phyloP scores from a whole-genome alignment of 2,329 filamentous ascomycete species.

The Ophidiomyces ophidiicola region DNA sequence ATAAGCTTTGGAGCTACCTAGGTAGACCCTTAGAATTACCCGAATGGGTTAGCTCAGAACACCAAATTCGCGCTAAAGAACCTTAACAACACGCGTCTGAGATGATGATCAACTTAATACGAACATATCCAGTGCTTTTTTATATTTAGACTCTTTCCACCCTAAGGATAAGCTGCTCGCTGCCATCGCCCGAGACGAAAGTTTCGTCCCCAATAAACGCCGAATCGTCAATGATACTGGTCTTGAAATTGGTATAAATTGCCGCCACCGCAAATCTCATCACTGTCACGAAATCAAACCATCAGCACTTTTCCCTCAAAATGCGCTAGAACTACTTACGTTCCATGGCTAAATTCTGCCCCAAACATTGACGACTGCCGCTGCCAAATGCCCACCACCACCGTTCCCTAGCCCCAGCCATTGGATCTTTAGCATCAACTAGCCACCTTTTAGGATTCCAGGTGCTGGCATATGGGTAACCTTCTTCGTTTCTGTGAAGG shows the following conservation, averaged over 20 bases:
- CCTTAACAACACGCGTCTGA: no score
- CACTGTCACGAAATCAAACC: not conserved
- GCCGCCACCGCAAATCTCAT: slow-evolving; percentile 8
- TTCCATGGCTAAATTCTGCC: slow-evolving; percentile 7
- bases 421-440: slow-evolving; percentile 5
- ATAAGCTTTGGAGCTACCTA: no score
- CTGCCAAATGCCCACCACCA: slow-evolving; percentile 11
- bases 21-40: no score
- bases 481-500: slow-evolving; percentile 9
- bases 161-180: slow-evolving; percentile 8
- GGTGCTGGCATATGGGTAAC: slow-evolving; percentile 6
- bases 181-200: slow-evolving; percentile 9
- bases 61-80: no score
- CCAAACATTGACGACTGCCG: slow-evolving; percentile 9
- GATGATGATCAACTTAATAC: no score
- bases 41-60: no score
- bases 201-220: slow-evolving; percentile 8
- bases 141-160: slow-evolving; percentile 3
- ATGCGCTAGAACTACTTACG: not conserved
- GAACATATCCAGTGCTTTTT: no score
- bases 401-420: slow-evolving; percentile 6
- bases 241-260: slow-evolving; percentile 10
- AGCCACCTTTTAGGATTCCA: slow-evolving; percentile 9
- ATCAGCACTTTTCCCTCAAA: not conserved
- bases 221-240: slow-evolving; percentile 6